Base-by-base conservation (phyloP, 2,329 filamentous ascomycete genomes). In the Aspergillus niger region DNA sequence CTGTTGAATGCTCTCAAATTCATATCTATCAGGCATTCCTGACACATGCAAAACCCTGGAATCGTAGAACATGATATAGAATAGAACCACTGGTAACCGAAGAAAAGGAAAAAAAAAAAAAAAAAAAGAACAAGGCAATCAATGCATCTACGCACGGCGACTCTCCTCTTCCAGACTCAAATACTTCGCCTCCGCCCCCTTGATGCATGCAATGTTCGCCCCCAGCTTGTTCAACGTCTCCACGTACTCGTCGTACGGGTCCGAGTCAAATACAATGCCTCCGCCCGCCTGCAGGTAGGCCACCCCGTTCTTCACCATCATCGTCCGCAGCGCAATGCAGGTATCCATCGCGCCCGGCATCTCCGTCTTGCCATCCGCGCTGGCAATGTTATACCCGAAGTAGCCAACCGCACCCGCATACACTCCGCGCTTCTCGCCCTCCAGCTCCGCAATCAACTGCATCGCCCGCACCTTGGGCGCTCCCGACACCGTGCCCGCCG, bases 351-450 rank as follows among this genome's bases (percentile, higher is more conserved):
- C 91, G 6, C 93, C 94, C 71, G 96, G 90, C 10, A 83, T 81
- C 58, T 86, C 81, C 54, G 77, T 74, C 22, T 75, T 81, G 55
- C 89, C 90, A 44, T 88, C 82, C 7, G 81, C 78, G 52, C 89
- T 86, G 49, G 94, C 85, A 55, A 85, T 86, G 63, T 88, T 87
- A 72, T 96, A 98, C 8, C 94, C 94, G 77, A 97, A 99, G 80
- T 97, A 99, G 2, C 95, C 95, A 0, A 97, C 94, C 0, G 95
- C 95, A 28, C 95, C 95, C 8, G 95, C 95, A 73, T 99, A 99
- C 41, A 98, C 87, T 43, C 95, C 94, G 57, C 95, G 85, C 83
- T 97, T 97, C 83, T 99, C 95, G 65, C 85, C 82, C 79, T 99
- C 95, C 50, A 98, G 81, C 80, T 98, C 94, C 50, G 91, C 92